These are phyloP conservation scores for Nakazawaea wyomingensis DNA, from an alignment of 805 yeast species.

Conservation along the genomic window DNA sequence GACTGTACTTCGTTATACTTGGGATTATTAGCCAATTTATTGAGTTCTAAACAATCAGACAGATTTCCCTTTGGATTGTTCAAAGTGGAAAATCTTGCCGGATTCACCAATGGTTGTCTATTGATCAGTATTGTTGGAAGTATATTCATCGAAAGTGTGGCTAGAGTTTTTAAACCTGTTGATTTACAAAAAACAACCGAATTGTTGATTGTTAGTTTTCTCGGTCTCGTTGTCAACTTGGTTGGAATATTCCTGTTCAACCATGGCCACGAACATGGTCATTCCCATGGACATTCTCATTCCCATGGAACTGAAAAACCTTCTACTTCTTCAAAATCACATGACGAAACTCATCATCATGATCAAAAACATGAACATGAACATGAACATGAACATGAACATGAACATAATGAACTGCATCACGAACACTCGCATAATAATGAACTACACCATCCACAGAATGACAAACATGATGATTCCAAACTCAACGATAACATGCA, in stretches of 20 bases:
- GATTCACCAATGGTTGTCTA: conserved; percentile 90
- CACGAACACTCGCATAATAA: conserved; percentile 13
- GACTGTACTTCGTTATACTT: conserved; percentile 89
- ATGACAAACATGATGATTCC: background rate
- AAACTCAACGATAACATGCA: conserved; percentile 72
- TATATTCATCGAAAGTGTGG: conserved; percentile 80
- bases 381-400: conserved; percentile 13
- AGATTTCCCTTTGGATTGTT: conserved; percentile 81
- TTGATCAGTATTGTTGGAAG: conserved; percentile 86
- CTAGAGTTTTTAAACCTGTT: conserved; percentile 75
- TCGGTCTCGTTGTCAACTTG: conserved; percentile 84
- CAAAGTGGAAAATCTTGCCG: conserved; percentile 86
- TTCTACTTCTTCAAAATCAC: background rate
- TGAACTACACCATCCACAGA: background rate
- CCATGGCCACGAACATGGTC: conserved; percentile 60
- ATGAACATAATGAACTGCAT: conserved; percentile 18
- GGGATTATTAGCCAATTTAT: conserved; percentile 79
- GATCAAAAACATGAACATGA: conserved; percentile 19
- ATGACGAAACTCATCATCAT: conserved; percentile 15
- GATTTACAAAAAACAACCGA: conserved; percentile 76
- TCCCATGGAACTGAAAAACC: conserved; percentile 21
- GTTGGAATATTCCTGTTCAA: conserved; percentile 94
- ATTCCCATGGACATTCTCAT: conserved; percentile 37
- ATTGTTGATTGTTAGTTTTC: conserved; percentile 71
- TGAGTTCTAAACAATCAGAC: conserved; percentile 19